Evolutionary conservation across 2,329 filamentous ascomycete species (phyloP).

Genomic region (Cladosporium sphaerospermum): DNA sequence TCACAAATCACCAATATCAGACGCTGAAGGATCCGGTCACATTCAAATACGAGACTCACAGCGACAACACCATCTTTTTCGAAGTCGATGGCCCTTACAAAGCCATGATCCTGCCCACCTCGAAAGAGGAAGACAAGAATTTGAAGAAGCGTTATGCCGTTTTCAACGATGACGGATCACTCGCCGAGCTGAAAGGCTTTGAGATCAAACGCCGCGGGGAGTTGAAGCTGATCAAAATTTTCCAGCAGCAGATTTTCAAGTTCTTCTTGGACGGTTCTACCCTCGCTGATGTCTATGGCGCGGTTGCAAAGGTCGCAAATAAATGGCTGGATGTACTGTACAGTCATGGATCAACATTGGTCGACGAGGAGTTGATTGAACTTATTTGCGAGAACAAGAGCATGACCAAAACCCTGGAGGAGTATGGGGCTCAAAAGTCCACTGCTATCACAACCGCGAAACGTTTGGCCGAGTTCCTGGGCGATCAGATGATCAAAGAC

Average conservation of each 20-base stretch:
- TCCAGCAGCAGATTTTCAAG: constrained; percentile 98
- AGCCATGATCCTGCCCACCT: constrained; percentile 94
- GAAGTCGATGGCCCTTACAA: constrained; percentile 97
- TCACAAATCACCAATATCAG: constrained; percentile 97
- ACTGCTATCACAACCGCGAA: constrained; percentile 98
- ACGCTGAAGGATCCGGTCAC: constrained; percentile 71
- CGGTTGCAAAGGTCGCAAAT: constrained; percentile 92
- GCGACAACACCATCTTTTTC: constrained; percentile 99
- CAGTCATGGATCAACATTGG: constrained; percentile 78
- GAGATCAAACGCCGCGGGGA: constrained; percentile 97
- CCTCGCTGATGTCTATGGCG: constrained; percentile 78
- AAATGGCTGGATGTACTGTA: constrained; percentile 94
- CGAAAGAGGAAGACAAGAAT: constrained; percentile 98
- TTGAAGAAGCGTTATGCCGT: constrained; percentile 98
- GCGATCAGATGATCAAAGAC: constrained; percentile 98
- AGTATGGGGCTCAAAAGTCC: constrained; percentile 92
- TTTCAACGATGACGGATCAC: constrained; percentile 93
- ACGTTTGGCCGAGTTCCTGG: constrained; percentile 89
- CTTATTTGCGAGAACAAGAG: constrained; percentile 99
- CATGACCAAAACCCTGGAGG: constrained; percentile 94
- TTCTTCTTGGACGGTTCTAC: constrained; percentile 93
- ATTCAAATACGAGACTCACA: constrained; percentile 92
- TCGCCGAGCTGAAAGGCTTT: constrained; percentile 95
- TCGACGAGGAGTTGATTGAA: constrained; percentile 95
- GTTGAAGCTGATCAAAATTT: constrained; percentile 98